Conservation (phyloP, 2,329 filamentous ascomycete genomes). For the Aspergillus sp. region DNA sequence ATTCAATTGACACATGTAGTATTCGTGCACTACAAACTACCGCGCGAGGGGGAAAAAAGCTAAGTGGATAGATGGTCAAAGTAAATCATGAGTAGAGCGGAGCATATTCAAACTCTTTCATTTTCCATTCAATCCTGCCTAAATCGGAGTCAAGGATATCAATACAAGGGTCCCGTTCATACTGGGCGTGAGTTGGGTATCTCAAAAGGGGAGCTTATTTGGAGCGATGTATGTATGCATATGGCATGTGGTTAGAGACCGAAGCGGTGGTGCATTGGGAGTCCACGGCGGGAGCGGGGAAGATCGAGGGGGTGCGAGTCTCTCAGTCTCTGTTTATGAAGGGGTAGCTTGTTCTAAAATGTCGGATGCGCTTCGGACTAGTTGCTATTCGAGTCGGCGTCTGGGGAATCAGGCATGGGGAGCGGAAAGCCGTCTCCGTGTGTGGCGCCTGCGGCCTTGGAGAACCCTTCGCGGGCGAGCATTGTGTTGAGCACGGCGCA, state of each 20-base stretch:
- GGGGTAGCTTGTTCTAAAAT: not conserved
- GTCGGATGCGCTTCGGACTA: not conserved
- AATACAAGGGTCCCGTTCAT: not conserved
- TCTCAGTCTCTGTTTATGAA: no score
- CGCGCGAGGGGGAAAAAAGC: not conserved
- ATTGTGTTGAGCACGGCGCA: conserved; percentile 87
- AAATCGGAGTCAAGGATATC: not conserved
- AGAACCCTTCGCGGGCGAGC: conserved; percentile 81
- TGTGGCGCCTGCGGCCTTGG: conserved; percentile 58
- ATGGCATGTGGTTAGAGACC: not conserved
- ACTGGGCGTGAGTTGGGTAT: conserved; percentile 9
- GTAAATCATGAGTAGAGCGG: not conserved
- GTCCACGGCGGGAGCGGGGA: not conserved
- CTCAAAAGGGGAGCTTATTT: conserved; percentile 6
- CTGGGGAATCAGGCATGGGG: conserved; percentile 37
- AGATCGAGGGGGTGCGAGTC: no score
- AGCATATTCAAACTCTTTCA: not conserved
- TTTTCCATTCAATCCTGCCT: not conserved
- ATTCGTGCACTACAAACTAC: no score
- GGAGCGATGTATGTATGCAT: not conserved
- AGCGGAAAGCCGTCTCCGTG: conserved; percentile 49
- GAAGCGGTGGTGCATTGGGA: not conserved
- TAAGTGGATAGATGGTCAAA: not conserved
- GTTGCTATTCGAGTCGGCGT: conserved; percentile 22
- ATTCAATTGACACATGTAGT: no score